Percentiles rank a stretch among this genome's conserved stretches.
Conservation (phyloP, 140 eudicot genomes). For the Senecio squalidus region DNA sequence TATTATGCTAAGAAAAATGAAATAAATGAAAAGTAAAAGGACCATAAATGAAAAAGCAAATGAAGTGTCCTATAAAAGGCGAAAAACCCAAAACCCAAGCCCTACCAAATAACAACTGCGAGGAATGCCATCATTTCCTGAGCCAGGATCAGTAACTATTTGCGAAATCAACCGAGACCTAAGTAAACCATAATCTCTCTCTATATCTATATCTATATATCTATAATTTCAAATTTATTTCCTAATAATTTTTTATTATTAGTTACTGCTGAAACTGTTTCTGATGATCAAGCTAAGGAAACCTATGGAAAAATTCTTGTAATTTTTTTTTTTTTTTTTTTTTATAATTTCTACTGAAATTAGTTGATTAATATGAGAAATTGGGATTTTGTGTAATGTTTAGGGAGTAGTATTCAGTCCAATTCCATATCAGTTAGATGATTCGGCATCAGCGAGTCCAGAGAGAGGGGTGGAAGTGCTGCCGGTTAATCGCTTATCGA, state of each 20-base stretch:
- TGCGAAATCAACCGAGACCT: constrained; percentile 93
- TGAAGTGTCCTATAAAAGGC: too few relatives aligned
- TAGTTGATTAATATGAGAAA: too few relatives aligned
- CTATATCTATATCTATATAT: neutral
- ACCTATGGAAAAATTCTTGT: constrained; percentile 78
- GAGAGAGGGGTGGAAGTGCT: constrained; percentile 29
- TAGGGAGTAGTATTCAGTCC: constrained; percentile 84
- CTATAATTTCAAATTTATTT: neutral
- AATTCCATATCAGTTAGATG: constrained; percentile 51
- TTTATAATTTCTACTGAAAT: neutral
- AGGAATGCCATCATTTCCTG: constrained; percentile 90
- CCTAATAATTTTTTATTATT: neutral
- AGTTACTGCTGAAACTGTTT: constrained; percentile 65
- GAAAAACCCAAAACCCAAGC: too few relatives aligned
- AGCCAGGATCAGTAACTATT: constrained; percentile 71
- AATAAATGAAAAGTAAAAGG: too few relatives aligned
- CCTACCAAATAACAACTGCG: neutral
- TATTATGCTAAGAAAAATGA: too few relatives aligned
- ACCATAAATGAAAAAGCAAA: too few relatives aligned
- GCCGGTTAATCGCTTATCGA: constrained; percentile 27
- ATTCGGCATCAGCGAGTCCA: constrained; percentile 27
- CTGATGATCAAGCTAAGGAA: constrained; percentile 74
- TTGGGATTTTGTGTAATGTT: neutral
- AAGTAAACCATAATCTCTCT: constrained; percentile 30
- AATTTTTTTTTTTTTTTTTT: neutral